phyloP scores from a whole-genome alignment of 805 yeast genomes.

The Candida ortonii region DNA sequence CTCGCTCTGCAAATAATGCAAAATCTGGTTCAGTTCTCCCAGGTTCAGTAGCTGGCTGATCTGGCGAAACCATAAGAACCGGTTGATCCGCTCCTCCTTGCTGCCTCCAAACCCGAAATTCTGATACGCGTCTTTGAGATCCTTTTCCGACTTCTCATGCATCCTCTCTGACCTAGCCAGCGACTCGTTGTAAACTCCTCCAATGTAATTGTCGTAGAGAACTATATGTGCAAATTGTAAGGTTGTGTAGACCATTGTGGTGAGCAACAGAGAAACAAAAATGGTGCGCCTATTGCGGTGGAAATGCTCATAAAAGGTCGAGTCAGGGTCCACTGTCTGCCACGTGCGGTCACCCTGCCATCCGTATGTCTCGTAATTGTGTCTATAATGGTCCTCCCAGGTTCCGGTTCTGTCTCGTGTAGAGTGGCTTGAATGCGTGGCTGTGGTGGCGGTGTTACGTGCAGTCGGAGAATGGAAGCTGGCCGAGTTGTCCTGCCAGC shows the following conservation, averaged over 20 bases:
- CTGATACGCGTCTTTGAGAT: constrained; percentile 39
- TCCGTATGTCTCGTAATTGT: constrained; percentile 24
- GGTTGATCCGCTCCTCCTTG: constrained; percentile 47
- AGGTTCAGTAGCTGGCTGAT: constrained; percentile 26
- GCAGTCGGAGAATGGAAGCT: constrained; percentile 25
- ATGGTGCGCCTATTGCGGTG: constrained; percentile 29
- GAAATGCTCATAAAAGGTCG: constrained; percentile 27
- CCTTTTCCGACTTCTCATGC: constrained; percentile 41
- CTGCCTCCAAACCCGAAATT: constrained; percentile 53
- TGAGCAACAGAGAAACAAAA: constrained; percentile 25
- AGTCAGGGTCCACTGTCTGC: constrained; percentile 26
- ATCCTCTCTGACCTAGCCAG: constrained; percentile 22
- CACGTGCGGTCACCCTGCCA: constrained; percentile 27
- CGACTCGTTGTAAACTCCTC: constrained; percentile 27
- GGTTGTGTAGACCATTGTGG: constrained; percentile 26
- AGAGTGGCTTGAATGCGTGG: constrained; percentile 14
- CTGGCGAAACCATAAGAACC: constrained; percentile 57
- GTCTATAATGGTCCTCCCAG: constrained; percentile 31
- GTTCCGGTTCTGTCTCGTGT: constrained; percentile 21
- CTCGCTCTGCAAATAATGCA: constrained; percentile 18
- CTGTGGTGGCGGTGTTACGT: constrained; percentile 16
- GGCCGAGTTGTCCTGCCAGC: constrained; percentile 40
- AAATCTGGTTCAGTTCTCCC: constrained; percentile 25
- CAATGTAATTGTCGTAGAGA: constrained; percentile 32
- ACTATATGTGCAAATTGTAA: constrained; percentile 31